Percentiles rank a stretch among this genome's conserved stretches.
These are phyloP conservation scores for Phytopythium cucurbitacearum DNA, from an alignment of 352 stramenopile species.

Conservation along the genomic window DNA sequence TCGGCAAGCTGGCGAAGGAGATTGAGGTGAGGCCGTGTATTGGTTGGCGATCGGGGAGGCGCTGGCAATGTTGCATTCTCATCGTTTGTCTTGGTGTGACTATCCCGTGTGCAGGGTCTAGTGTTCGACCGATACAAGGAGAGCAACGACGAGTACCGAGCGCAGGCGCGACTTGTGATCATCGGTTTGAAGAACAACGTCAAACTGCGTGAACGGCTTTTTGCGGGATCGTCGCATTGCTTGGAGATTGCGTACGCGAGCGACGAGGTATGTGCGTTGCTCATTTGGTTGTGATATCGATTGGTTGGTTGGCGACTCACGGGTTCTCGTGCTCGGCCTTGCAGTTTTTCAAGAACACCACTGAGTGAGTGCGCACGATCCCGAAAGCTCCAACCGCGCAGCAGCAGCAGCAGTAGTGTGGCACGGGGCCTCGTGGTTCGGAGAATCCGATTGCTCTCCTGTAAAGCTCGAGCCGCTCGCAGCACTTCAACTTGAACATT, in stretches of 20 bases:
- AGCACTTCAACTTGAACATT: constrained; percentile 1
- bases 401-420: too few relatives aligned
- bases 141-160: constrained; percentile 69
- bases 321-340: not conserved
- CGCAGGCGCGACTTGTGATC: constrained; percentile 71
- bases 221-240: constrained; percentile 55
- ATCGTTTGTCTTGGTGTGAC: not conserved
- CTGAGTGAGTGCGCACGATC: not conserved
- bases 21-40: constrained; percentile 48
- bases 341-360: constrained; percentile 39
- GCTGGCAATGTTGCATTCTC: not conserved
- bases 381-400: too few relatives aligned
- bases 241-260: constrained; percentile 71
- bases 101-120: constrained; percentile 31
- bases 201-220: constrained; percentile 55
- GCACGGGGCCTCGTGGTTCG: too few relatives aligned
- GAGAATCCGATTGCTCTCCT: too few relatives aligned
- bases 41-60: constrained; percentile 1
- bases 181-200: constrained; percentile 75
- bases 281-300: constrained; percentile 7
- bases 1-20: constrained; percentile 47
- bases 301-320: constrained; percentile 7
- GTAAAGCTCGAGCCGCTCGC: not conserved
- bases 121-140: constrained; percentile 83
- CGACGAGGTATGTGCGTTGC: constrained; percentile 45